These are phyloP conservation scores for Perilla frutescens DNA, from an alignment of 257 asterid species.

Conservation along the genomic window DNA sequence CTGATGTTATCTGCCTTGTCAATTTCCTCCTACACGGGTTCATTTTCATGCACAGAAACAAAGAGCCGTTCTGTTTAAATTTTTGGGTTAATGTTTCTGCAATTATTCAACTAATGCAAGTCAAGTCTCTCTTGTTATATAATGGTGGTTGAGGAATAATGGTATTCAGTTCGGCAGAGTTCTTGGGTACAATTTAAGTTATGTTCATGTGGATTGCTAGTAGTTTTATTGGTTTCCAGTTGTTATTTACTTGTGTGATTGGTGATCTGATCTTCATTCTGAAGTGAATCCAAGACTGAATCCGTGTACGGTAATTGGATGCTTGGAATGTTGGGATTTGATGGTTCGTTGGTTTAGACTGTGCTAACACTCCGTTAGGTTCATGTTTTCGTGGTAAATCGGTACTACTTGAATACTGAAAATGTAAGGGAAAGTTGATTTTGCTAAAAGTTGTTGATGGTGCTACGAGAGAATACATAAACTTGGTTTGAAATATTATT, in stretches of 20 bases:
- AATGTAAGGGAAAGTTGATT: no score
- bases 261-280: background rate
- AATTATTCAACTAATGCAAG: background rate
- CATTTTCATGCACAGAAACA: background rate
- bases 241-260: no score
- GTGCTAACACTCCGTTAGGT: no score
- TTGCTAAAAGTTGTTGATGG: no score
- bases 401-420: no score
- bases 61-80: background rate
- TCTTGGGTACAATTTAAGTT: background rate
- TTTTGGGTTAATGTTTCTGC: background rate
- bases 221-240: background rate
- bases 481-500: no score
- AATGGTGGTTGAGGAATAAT: background rate
- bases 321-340: background rate
- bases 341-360: background rate
- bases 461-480: no score
- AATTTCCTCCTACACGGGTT: background rate
- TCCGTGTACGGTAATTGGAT: background rate
- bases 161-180: background rate
- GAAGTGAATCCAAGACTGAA: no score
- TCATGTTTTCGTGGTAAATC: no score
- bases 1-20: background rate
- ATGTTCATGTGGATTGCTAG: background rate
- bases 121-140: background rate